phyloP scores from a whole-genome alignment of 306 rosid species.

The Lupinus albus region DNA sequence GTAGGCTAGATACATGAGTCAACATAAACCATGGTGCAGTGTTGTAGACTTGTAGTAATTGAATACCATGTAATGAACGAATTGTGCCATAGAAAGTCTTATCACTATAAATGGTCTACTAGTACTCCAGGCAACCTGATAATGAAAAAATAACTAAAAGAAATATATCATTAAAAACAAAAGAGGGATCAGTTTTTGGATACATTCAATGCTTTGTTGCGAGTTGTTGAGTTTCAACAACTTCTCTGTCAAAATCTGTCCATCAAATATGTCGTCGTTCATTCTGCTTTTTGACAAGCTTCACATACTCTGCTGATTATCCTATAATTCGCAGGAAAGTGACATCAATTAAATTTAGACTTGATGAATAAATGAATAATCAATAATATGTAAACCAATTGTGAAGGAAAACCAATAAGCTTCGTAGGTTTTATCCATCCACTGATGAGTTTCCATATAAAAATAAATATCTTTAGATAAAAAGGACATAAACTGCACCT shows the following conservation, averaged over 20 bases:
- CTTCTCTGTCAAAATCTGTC: conserved; percentile 66
- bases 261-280: conserved; percentile 67
- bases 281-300: conserved; percentile 52
- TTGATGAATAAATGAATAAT: conserved; percentile 25
- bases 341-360: conserved; percentile 1
- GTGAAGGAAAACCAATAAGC: conserved; percentile 17
- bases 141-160: conserved; percentile 36
- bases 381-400: conserved; percentile 17
- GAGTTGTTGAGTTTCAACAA: conserved; percentile 83
- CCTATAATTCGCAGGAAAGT: conserved; percentile 35
- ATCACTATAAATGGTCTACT: conserved; percentile 27
- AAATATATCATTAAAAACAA: conserved; percentile 18
- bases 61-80: conserved; percentile 19
- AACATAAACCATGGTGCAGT: background rate
- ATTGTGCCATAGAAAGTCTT: conserved; percentile 3
- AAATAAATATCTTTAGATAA: background rate
- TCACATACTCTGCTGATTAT: conserved; percentile 46
- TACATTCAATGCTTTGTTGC: conserved; percentile 92
- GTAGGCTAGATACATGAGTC: background rate
- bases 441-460: background rate
- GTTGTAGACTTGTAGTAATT: background rate
- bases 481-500: background rate
- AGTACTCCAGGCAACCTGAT: conserved; percentile 12
- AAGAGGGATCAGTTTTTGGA: conserved; percentile 46
- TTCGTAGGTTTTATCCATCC: conserved; percentile 27